Percentiles rank a stretch among this genome's conserved stretches.
Conservation (phyloP, 768 basidiomycete genomes). For the Pleurotus tuber-regium region DNA sequence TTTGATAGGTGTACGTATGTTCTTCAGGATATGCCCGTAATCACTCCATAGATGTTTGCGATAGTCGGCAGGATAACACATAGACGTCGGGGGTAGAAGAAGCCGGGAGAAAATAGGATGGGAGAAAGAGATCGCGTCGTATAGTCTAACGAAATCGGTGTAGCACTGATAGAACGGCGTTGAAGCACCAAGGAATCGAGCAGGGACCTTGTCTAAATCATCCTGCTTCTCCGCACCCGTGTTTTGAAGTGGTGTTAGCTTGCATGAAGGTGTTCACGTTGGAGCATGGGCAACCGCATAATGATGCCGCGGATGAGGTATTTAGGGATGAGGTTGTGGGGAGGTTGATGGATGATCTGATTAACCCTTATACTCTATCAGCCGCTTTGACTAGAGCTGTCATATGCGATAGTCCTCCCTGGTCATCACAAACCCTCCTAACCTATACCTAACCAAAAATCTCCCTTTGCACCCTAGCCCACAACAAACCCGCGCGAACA, state of each 20-base stretch:
- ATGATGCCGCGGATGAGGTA: constrained; percentile 58
- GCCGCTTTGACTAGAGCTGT: no score
- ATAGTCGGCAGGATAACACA: constrained; percentile 79
- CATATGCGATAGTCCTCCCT: no score
- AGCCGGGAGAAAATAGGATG: constrained; percentile 73
- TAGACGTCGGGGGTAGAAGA: constrained; percentile 73
- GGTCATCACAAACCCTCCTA: constrained; percentile 40
- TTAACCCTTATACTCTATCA: constrained; percentile 51
- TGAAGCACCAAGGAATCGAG: constrained; percentile 55
- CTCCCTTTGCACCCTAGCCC: constrained; percentile 51
- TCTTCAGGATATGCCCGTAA: constrained; percentile 62
- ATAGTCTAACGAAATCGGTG: constrained; percentile 85
- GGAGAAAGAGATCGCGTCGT: constrained; percentile 87
- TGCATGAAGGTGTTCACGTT: constrained; percentile 97
- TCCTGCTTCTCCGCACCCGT: no score
- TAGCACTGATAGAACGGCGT: constrained; percentile 94
- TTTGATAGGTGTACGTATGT: constrained; percentile 48
- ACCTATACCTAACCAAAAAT: constrained; percentile 39
- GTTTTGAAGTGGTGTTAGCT: constrained; percentile 65
- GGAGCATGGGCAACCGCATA: constrained; percentile 72
- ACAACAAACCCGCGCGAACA: constrained; percentile 61
- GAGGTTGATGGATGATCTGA: constrained; percentile 53
- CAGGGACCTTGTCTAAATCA: constrained; percentile 53
- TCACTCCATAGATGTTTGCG: constrained; percentile 84
- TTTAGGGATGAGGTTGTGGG: constrained; percentile 74